Percentiles rank a stretch among this genome's conserved stretches.
phyloP scores from a whole-genome alignment of 176 grass and related monocot genomes.

The Carex parvula region DNA sequence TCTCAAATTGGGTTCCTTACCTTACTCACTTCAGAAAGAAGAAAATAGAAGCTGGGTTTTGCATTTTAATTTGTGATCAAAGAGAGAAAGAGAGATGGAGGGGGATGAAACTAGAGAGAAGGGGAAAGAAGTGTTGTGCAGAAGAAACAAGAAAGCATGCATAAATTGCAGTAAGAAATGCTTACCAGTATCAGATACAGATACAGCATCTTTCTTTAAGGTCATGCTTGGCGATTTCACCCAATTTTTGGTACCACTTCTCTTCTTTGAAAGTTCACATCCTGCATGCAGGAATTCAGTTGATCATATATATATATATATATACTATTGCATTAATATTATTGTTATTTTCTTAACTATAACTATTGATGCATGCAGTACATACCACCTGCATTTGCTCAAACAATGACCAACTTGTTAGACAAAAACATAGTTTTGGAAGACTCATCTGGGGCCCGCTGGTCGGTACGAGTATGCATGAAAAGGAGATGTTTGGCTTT shows the following conservation, averaged over 20 bases:
- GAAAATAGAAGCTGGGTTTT: constrained; percentile 36
- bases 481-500: no score
- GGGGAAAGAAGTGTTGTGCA: no score
- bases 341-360: no score
- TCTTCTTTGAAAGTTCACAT: neutral
- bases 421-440: no score
- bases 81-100: constrained; percentile 23
- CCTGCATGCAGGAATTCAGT: no score
- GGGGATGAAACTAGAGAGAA: neutral
- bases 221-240: constrained; percentile 67
- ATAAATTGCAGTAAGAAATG: constrained; percentile 36
- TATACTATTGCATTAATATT: no score
- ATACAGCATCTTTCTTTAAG: constrained; percentile 58
- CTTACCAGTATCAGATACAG: neutral
- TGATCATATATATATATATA: no score
- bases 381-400: no score
- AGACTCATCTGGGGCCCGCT: no score
- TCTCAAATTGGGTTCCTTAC: neutral
- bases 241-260: constrained; percentile 36
- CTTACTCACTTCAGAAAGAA: constrained; percentile 1
- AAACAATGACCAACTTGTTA: no score
- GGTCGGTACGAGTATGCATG: no score
- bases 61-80: constrained; percentile 31
- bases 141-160: constrained; percentile 34
- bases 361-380: no score